phyloP scores from a whole-genome alignment of 306 rosid species.

The Cajanus cajan region DNA sequence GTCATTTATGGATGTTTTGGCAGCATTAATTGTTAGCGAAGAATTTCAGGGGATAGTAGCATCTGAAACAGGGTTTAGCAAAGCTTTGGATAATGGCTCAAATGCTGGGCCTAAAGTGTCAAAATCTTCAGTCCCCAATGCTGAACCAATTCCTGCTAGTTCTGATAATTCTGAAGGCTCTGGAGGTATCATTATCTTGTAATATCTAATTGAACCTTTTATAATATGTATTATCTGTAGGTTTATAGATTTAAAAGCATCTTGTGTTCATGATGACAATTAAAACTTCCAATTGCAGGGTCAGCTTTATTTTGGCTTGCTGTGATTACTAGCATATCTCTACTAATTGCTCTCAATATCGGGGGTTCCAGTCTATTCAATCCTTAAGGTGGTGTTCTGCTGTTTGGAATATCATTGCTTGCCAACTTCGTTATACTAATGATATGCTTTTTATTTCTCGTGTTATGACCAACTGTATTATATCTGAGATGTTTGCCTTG shows the following conservation, averaged over 20 bases:
- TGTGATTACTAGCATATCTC: constrained; percentile 64
- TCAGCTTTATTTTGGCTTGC: constrained; percentile 80
- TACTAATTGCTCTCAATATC: constrained; percentile 68
- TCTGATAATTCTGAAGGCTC: constrained; percentile 47
- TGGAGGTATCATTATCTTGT: constrained; percentile 49
- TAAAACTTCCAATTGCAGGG: constrained; percentile 57
- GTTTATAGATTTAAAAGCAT: not conserved
- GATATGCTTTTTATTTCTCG: not conserved
- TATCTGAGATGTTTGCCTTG: not conserved
- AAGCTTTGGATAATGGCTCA: constrained; percentile 50
- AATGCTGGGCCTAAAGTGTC: constrained; percentile 39
- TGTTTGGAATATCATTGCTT: constrained; percentile 33
- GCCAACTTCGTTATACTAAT: not conserved
- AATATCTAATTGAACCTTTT: not conserved
- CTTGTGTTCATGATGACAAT: constrained; percentile 11
- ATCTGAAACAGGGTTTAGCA: constrained; percentile 64
- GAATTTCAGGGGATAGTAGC: constrained; percentile 97
- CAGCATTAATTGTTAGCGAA: constrained; percentile 93
- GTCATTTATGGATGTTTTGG: constrained; percentile 92
- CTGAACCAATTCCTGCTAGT: constrained; percentile 45
- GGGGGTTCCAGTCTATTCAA: constrained; percentile 90
- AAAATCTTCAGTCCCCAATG: constrained; percentile 39
- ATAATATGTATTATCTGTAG: not conserved
- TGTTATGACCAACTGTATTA: not conserved
- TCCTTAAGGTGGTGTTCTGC: constrained; percentile 49